Percentiles rank a stretch among this genome's conserved stretches.
Conservation (phyloP, 164 flowering plant genomes). For the Annona squamosa region DNA sequence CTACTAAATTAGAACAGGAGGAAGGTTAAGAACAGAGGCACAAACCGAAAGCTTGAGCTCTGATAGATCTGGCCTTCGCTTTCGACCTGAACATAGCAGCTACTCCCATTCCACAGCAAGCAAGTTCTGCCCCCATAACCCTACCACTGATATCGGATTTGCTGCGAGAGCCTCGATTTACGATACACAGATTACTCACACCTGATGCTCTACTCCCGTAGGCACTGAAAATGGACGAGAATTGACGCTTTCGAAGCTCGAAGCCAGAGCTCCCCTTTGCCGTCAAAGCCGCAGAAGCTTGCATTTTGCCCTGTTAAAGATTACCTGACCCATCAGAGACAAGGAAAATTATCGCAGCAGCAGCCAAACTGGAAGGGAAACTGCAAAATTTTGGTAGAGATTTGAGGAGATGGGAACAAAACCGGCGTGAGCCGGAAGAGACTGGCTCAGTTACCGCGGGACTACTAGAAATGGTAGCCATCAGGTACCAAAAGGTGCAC, state of each 20-base stretch:
- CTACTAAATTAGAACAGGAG: background rate
- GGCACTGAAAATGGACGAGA: slow-evolving; percentile 15
- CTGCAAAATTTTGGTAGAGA: background rate
- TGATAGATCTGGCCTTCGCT: slow-evolving; percentile 48
- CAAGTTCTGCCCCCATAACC: slow-evolving; percentile 42
- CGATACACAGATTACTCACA: slow-evolving; percentile 18
- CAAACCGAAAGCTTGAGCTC: slow-evolving; percentile 61
- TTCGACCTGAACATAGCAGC: slow-evolving; percentile 31
- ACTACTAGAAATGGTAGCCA: background rate
- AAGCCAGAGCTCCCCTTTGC: slow-evolving; percentile 31
- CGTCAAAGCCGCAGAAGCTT: slow-evolving; percentile 32
- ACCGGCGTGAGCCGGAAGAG: background rate
- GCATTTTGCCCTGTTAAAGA: slow-evolving; percentile 40
- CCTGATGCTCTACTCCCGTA: slow-evolving; percentile 16
- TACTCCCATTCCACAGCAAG: slow-evolving; percentile 22
- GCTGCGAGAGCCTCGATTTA: slow-evolving; percentile 13
- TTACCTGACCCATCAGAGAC: background rate
- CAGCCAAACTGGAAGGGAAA: background rate
- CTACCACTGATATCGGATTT: slow-evolving; percentile 22
- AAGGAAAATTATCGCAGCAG: background rate
- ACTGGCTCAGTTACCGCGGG: background rate
- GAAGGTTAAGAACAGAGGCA: slow-evolving; percentile 2
- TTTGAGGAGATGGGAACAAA: background rate
- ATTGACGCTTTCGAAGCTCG: slow-evolving; percentile 24
- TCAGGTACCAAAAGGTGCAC: background rate